Evolutionary conservation across 2,329 filamentous ascomycete genomes (phyloP), one percentile per base, ranked within the genome.

Genomic region (Cadophora luteo-olivacea): DNA sequence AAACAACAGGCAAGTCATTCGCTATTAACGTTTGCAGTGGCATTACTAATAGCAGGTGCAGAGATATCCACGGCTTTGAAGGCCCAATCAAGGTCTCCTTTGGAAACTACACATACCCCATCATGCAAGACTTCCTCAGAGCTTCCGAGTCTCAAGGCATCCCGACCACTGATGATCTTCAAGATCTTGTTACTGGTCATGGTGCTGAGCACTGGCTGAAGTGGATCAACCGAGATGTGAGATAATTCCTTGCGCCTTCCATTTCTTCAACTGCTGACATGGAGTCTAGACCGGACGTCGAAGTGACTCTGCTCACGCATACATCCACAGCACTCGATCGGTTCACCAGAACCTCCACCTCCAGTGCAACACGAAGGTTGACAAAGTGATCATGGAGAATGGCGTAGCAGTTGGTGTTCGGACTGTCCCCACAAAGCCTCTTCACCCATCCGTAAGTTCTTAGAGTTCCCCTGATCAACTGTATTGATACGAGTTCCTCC

Each of bases 191-290:
- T 33, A 92, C 89, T 0, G 89, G 81, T 55, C 84, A 86, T 66
- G 92, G 92, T 70, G 92, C 91, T 57, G 91, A 94, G 80, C 91
- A 94, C 72, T 94, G 92, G 92, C 82, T 94, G 66, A 94, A 94
- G 80, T 94, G 92, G 92, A 94, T 94, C 80, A 94, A 94, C 76
- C 86, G 87, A 68, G 87, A 87, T 73, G 82, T 83, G 74, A 75
- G 82, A 70, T 32, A 14, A 11, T 33, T 4, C 51, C 22, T 11
- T 19, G 36, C 8, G 45, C 4, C 14, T 24, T 24, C 8, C 32
- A 24, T 2, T 52, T 5, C 14, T 24, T 11, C n/a, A 16, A 29
- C 29, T 25, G 41, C 62, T 65, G 58, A 68, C 16, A 41, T 9
- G 22, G n/a, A 1, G 9, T 22, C 16, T 65, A 87, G 79, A 88